Percentiles rank a stretch among this genome's conserved stretches.
Conservation (phyloP, 345 rosid species). For the Lumnitzera racemosa region DNA sequence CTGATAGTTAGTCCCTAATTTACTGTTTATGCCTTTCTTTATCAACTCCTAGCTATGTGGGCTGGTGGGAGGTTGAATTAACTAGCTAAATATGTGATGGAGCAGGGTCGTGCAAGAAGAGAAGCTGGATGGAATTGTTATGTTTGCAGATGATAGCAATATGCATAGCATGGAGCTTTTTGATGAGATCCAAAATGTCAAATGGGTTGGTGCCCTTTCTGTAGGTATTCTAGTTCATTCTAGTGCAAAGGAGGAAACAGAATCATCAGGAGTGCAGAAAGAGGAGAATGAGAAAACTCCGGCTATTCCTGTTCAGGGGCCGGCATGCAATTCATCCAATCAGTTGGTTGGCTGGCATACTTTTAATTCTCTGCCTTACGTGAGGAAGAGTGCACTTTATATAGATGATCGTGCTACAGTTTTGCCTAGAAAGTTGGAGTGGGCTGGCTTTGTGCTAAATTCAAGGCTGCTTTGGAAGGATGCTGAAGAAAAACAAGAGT, state of each 20-base stretch:
- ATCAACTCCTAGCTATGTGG: too few relatives aligned
- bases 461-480: slow-evolving; percentile 88
- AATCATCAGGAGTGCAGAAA: slow-evolving; percentile 16
- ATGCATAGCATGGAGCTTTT: slow-evolving; percentile 97
- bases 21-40: too few relatives aligned
- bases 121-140: slow-evolving; percentile 90
- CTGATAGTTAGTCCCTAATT: too few relatives aligned
- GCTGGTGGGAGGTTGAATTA: background rate
- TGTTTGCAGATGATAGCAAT: slow-evolving; percentile 95
- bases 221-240: slow-evolving; percentile 76
- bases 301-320: slow-evolving; percentile 81
- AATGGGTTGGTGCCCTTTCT: slow-evolving; percentile 86
- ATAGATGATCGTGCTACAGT: slow-evolving; percentile 83
- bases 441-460: slow-evolving; percentile 96
- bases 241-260: slow-evolving; percentile 39
- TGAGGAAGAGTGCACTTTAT: slow-evolving; percentile 49
- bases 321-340: slow-evolving; percentile 77
- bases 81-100: slow-evolving; percentile 20
- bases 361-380: slow-evolving; percentile 58
- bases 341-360: slow-evolving; percentile 82
- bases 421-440: slow-evolving; percentile 78
- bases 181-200: slow-evolving; percentile 84
- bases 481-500: slow-evolving; percentile 53
- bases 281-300: slow-evolving; percentile 31
- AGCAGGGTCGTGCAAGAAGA: slow-evolving; percentile 66